Evolutionary conservation across 2,329 filamentous ascomycete genomes (phyloP), one percentile per base, ranked within the genome.

Genomic region (Emydomyces testavorans): DNA sequence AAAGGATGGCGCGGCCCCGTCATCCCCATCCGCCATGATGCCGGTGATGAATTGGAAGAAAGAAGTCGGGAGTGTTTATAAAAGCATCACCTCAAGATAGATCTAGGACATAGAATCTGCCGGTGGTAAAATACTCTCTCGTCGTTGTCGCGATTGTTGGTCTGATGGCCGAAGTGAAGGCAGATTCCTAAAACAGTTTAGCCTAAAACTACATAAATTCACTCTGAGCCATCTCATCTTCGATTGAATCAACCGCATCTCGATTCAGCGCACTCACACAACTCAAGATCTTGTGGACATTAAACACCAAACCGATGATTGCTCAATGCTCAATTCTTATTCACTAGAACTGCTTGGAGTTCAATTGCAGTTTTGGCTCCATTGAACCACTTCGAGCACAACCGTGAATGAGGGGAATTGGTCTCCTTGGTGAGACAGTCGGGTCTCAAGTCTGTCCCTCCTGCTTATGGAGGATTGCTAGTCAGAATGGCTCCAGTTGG

Each of bases 11-110:
- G 73, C 65, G 50, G 78, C 73, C 56, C 82, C 79, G 62, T 88
- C 84, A 62, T 84, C 85, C 54, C 74, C 77, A 68, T 94, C 89
- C 58, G 89, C 89, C 60, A 48, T 48, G 23, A 36, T 23, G 31
- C 11, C 36, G 36, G 21, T 40, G 10, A n/a, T 48, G 24, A 8
- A 10, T 31, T 2, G 20, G 13, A 37, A 35, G 16, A 13, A 18
- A 18, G 13, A 18, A 20, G 7, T 13, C 2, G 18, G 6, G n/a
- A 34, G 13, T 24, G 2, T 26, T 8, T 26, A 26, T 16, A 23
- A 6, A n/a, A 16, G 36, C 45, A 47, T 47, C 45, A 28, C 45
- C 36, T 46, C 29, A n/a, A n/a, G n/a, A n/a, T n/a, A n/a, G n/a
- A n/a, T n/a, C n/a, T n/a, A n/a, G n/a, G n/a, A n/a, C n/a, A n/a